Evolutionary conservation across 2,329 filamentous ascomycete genomes (phyloP).

Genomic region (Exophiala sideris): DNA sequence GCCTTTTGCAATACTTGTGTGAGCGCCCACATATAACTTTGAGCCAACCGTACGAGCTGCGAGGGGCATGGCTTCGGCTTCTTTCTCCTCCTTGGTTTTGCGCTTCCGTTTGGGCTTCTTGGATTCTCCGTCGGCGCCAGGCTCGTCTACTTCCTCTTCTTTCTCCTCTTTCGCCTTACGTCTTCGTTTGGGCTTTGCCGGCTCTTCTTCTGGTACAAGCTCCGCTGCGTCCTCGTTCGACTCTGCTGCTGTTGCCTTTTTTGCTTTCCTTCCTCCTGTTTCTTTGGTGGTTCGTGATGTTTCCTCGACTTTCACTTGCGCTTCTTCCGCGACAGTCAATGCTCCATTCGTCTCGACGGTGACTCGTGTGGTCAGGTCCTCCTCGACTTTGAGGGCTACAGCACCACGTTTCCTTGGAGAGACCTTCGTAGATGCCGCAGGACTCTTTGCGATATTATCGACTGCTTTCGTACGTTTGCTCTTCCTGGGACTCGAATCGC

Average conservation of each 20-base stretch:
- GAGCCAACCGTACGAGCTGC: slow-evolving; percentile 66
- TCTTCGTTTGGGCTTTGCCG: not conserved
- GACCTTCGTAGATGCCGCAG: not conserved
- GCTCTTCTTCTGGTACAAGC: not conserved
- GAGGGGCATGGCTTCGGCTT: slow-evolving; percentile 59
- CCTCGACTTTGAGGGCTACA: not conserved
- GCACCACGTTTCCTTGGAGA: not conserved
- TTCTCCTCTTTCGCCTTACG: not conserved
- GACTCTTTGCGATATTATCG: not conserved
- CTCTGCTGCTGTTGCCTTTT: not conserved
- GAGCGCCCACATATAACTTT: slow-evolving; percentile 84
- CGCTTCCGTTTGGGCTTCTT: slow-evolving; percentile 38
- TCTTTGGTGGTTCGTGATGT: not conserved
- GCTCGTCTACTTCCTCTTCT: not conserved
- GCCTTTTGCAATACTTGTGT: slow-evolving; percentile 88
- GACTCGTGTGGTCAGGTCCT: not conserved
- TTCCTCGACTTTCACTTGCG: not conserved
- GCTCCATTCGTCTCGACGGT: slow-evolving; percentile 1
- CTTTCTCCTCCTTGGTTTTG: slow-evolving; percentile 58
- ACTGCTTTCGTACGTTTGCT: slow-evolving; percentile 2
- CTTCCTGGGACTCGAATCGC: slow-evolving; percentile 1
- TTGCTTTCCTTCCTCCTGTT: not conserved
- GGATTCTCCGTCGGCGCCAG: not conserved
- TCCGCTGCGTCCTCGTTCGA: not conserved
- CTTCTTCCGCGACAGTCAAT: slow-evolving; percentile 5